These are phyloP conservation scores for Phytophthora ohioensis DNA, from an alignment of 352 stramenopile species.

Conservation along the genomic window DNA sequence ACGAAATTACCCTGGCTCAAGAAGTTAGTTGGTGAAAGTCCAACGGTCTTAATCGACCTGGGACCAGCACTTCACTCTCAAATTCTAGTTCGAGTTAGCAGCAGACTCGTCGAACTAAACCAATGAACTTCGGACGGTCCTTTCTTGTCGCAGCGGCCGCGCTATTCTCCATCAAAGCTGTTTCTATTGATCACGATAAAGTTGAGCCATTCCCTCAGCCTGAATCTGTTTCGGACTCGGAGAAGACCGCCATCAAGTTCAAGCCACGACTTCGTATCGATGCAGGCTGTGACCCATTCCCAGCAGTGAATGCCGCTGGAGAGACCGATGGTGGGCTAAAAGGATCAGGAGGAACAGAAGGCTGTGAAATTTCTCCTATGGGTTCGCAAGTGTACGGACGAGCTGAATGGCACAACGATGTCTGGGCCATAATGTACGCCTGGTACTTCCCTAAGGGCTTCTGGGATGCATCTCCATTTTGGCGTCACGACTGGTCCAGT, in stretches of 20 bases:
- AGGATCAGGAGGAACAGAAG: not conserved
- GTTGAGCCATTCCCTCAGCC: slow-evolving; percentile 4
- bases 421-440: slow-evolving; percentile 38
- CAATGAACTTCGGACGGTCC: not conserved
- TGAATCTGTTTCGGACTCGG: not conserved
- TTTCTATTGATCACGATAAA: slow-evolving; percentile 5
- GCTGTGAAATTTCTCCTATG: slow-evolving; percentile 8
- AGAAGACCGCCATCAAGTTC: not conserved
- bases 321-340: slow-evolving; percentile 18
- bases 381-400: slow-evolving; percentile 19
- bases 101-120: not conserved
- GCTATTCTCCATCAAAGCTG: not conserved
- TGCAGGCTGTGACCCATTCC: not conserved
- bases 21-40: too few species aligned
- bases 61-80: not conserved
- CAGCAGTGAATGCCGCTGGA: slow-evolving; percentile 4
- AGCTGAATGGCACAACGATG: slow-evolving; percentile 13
- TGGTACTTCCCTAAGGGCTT: slow-evolving; percentile 53
- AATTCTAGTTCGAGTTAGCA: not conserved
- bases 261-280: slow-evolving; percentile 4
- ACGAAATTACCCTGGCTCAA: not conserved
- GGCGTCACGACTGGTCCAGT: slow-evolving; percentile 44
- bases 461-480: not conserved
- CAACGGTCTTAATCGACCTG: not conserved
- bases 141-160: not conserved